Evolutionary conservation across 129 eudicot genomes (phyloP), one percentile per base, ranked within the genome.

Genomic region (Gnaphalium uliginosum): DNA sequence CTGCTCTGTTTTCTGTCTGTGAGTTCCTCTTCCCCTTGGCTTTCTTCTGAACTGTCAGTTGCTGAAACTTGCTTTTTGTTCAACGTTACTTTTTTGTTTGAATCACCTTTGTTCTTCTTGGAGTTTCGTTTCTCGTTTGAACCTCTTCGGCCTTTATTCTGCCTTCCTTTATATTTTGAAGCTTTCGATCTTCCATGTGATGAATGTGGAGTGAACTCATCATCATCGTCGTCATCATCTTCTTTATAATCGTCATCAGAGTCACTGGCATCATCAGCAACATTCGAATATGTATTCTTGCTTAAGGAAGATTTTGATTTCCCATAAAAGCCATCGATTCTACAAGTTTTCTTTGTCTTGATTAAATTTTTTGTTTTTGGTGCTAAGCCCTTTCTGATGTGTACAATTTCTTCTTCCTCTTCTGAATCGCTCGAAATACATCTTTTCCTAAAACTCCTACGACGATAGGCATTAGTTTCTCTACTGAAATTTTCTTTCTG

Each of bases 231-330:
- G 5, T 74, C 80, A 10, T 69, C 81, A n/a, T 70, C 73, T 26
- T 70, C 69, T 9, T 69, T 11, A 80, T 58, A 80, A 66, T 80
- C 78, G n/a, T 56, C 77, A 76, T 81, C 73, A 63, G 78, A 81
- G 37, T 76, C 81, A 64, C 62, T 70, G 19, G 41, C 51, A 76
- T 69, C 65, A 43, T 5, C 29, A 41, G 43, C 54, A 57, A 39
- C 56, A 43, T 72, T 37, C 63, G 9, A 35, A 66, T 3, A 43
- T 35, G 3, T 53, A 39, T 69, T 63, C 69, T 73, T 83, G 26
- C 35, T 66, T 32, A 65, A 43, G 19, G 35, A 51, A 57, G 66
- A 41, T 62, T 65, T 41, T 51, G 69, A 62, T 62, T 63, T 71
- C 58, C 70, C 82, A 66, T 77, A 62, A 29, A 73, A 39, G 60